A percentile compares a stretch with the other conserved stretches of the same genome.
These are phyloP conservation scores for Sporothrix protearum DNA, from an alignment of 2,329 filamentous ascomycete species.

Conservation along the genomic window DNA sequence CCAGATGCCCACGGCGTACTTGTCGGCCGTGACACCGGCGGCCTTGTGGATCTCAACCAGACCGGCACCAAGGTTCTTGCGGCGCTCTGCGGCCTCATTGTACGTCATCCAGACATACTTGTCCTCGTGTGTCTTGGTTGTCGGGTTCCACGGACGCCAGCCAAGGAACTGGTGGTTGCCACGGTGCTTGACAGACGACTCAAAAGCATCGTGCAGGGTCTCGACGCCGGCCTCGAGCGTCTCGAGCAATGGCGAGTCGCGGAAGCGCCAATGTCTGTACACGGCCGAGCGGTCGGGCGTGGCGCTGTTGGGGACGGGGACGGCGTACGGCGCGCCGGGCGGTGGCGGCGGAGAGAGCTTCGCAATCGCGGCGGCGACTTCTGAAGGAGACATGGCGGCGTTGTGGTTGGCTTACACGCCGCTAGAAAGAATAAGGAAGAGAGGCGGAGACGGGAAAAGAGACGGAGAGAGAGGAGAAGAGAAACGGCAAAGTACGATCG, in stretches of 20 bases:
- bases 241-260: conserved; percentile 66
- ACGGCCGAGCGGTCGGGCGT: conserved; percentile 67
- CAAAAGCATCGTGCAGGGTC: conserved; percentile 79
- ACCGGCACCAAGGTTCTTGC: conserved; percentile 81
- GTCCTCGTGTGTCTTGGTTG: conserved; percentile 67
- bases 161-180: conserved; percentile 74
- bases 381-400: conserved; percentile 37
- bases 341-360: conserved; percentile 63
- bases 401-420: conserved; percentile 3
- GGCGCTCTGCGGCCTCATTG: conserved; percentile 69
- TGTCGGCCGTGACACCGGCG: conserved; percentile 61
- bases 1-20: conserved; percentile 78
- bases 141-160: conserved; percentile 71
- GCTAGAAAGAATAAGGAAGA: neutral
- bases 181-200: conserved; percentile 58
- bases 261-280: conserved; percentile 79
- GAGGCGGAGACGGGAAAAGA: neutral
- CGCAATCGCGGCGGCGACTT: conserved; percentile 43
- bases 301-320: conserved; percentile 72
- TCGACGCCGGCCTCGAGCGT: conserved; percentile 66
- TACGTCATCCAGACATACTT: conserved; percentile 84
- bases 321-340: conserved; percentile 71
- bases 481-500: neutral
- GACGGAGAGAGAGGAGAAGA: neutral
- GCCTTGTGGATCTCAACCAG: conserved; percentile 76